Base-by-base conservation (phyloP, 202 grass and related monocot genomes). In the Schoenoplectus triqueter region DNA sequence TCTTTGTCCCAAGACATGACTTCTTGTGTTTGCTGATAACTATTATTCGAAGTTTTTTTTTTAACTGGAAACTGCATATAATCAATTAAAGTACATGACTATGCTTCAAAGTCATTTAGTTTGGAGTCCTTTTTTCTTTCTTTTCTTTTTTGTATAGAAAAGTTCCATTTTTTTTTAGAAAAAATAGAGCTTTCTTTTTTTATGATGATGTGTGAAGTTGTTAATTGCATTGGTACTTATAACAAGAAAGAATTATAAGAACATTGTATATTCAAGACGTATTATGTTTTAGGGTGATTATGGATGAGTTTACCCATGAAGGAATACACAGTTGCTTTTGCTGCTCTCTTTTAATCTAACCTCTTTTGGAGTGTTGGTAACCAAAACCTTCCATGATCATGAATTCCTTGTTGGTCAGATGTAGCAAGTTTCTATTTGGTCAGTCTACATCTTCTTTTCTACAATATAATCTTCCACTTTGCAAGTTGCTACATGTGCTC, bases 61-160 rank as follows among this genome's bases (percentile, higher is more conserved):
- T 52, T 69, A 45, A 44, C 66, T 44, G 44, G 3, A 44, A 69
- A 69, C 11, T 15, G 31, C 3, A 47, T 11, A 48, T 14, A 48
- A 72, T 72, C 69, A 46, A 72, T 72, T 72, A 1, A 18, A 19
- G 44, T 17, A 69, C 18, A 51, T 20, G 69, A 18, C 3, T 50
- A 51, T 73, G n/a, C 46, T 73, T 3, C 46, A 10, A 10, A 73
- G 41, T 73, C 44, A 73, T 73, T 73, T 70, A 17, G 67, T 46
- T 46, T 46, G 67, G 67, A 46, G 67, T 70, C 41, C 1, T 13
- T 70, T 7, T 46, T 15, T 31, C 31, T 31, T 31, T 31, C 31
- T 31, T 31, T 31, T 31, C 31, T 31, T 31, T 31, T 31, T 31
- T 31, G 31, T 31, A 31, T 31, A 31, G 31, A 31, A 31, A 31